Evolutionary conservation across 305 asterid species (phyloP).

Genomic region (Fraxinus albicans): DNA sequence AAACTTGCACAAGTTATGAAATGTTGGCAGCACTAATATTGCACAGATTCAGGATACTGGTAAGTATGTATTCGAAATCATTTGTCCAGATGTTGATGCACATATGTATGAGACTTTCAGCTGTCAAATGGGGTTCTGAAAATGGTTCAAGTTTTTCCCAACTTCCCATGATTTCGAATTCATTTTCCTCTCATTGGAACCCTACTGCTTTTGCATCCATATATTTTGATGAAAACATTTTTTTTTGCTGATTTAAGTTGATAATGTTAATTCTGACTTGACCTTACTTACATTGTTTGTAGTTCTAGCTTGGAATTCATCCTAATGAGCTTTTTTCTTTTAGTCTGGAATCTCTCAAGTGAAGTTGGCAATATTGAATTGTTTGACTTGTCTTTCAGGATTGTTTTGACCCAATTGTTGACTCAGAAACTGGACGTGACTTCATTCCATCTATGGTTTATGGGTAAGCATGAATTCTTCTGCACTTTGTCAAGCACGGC

Average conservation of each 20-base stretch:
- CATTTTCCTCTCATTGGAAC: not conserved
- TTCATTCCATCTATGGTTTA: slow-evolving; percentile 95
- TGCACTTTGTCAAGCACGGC: slow-evolving; percentile 5
- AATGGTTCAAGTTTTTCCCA: not conserved
- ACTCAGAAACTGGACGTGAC: slow-evolving; percentile 91
- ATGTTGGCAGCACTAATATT: not conserved
- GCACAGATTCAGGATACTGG: not conserved
- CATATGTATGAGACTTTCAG: not conserved
- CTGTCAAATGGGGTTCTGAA: not conserved
- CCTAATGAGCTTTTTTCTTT: not conserved
- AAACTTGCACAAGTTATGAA: not conserved
- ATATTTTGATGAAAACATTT: not conserved
- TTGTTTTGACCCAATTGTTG: slow-evolving; percentile 90
- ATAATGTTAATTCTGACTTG: slow-evolving; percentile 5
- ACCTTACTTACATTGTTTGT: not conserved
- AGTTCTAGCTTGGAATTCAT: not conserved
- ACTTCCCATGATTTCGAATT: not conserved
- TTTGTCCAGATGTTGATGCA: not conserved
- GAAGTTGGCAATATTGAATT: slow-evolving; percentile 8
- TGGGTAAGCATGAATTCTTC: slow-evolving; percentile 58
- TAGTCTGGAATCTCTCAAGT: not conserved
- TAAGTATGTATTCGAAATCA: not conserved
- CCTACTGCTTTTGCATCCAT: not conserved
- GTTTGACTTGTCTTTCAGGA: slow-evolving; percentile 56
- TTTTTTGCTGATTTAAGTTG: slow-evolving; percentile 2